Percentiles rank a stretch among this genome's conserved stretches.
These are phyloP conservation scores for Mortierella antarctica DNA, from an alignment of 192 early-diverging fungal species.

Conservation along the genomic window DNA sequence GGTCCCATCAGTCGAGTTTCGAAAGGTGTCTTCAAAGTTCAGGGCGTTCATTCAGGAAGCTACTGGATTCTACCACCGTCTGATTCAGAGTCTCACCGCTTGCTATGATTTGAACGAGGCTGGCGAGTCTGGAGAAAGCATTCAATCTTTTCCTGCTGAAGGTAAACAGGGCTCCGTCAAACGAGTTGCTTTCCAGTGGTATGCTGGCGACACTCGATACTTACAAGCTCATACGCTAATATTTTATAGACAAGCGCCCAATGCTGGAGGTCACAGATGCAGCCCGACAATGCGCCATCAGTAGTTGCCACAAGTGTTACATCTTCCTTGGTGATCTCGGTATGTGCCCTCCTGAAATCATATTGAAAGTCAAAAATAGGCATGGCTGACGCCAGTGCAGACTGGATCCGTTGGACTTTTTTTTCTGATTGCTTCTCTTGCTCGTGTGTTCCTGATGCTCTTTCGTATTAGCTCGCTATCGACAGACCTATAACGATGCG, in stretches of 20 bases:
- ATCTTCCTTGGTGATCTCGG: constrained; percentile 78
- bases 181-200: background rate
- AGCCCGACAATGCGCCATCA: constrained; percentile 49
- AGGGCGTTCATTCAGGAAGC: constrained; percentile 62
- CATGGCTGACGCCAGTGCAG: background rate
- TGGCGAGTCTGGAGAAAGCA: constrained; percentile 37
- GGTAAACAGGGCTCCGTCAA: constrained; percentile 10
- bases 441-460: constrained; percentile 3
- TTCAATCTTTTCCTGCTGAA: constrained; percentile 40
- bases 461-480: constrained; percentile 64
- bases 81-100: constrained; percentile 56
- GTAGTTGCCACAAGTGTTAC: constrained; percentile 63
- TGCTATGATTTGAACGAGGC: constrained; percentile 55
- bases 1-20: constrained; percentile 24
- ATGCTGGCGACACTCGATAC: background rate
- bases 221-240: background rate
- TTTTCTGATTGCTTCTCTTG: background rate
- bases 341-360: constrained; percentile 23
- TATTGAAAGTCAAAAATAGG: background rate
- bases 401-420: background rate
- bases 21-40: constrained; percentile 55
- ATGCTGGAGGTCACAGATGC: constrained; percentile 30
- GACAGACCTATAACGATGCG: constrained; percentile 65
- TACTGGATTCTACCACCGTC: constrained; percentile 62
- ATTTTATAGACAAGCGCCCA: constrained; percentile 25